Conservation (phyloP, 192 early-diverging fungal genomes). For the Podila epicladia region DNA sequence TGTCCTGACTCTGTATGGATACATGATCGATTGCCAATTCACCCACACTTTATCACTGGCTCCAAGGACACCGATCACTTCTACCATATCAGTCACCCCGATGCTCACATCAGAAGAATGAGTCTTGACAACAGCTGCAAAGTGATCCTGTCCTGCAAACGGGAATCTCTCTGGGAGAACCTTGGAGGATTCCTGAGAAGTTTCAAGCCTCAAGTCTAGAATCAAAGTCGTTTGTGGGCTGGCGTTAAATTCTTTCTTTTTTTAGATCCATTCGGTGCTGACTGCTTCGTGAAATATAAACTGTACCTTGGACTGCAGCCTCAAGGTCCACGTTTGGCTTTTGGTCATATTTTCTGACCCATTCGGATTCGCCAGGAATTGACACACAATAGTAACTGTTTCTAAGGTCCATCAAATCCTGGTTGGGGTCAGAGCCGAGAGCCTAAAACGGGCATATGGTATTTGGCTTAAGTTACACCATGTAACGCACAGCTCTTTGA, state of each 20-base stretch:
- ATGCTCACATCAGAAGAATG: conserved; percentile 59
- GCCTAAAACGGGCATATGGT: not conserved
- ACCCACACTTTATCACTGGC: conserved; percentile 40
- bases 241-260: too few relatives aligned
- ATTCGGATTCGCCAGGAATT: conserved; percentile 72
- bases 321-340: conserved; percentile 8
- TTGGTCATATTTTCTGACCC: conserved; percentile 58
- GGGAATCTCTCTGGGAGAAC: conserved; percentile 64
- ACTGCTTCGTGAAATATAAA: not conserved
- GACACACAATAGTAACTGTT: conserved; percentile 76
- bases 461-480: too few relatives aligned
- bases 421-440: not conserved
- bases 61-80: conserved; percentile 69
- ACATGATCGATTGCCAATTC: too few relatives aligned
- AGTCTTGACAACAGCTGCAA: conserved; percentile 73
- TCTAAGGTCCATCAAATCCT: conserved; percentile 67
- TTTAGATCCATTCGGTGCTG: too few relatives aligned
- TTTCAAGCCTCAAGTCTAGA: conserved; percentile 19
- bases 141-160: conserved; percentile 62
- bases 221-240: too few relatives aligned
- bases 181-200: conserved; percentile 1
- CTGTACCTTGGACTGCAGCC: conserved; percentile 12
- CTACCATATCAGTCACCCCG: conserved; percentile 68
- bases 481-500: too few relatives aligned
- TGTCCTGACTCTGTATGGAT: too few relatives aligned